These are phyloP conservation scores for Penicillium ucsense DNA, from an alignment of 495 filamentous ascomycete species.

Conservation along the genomic window DNA sequence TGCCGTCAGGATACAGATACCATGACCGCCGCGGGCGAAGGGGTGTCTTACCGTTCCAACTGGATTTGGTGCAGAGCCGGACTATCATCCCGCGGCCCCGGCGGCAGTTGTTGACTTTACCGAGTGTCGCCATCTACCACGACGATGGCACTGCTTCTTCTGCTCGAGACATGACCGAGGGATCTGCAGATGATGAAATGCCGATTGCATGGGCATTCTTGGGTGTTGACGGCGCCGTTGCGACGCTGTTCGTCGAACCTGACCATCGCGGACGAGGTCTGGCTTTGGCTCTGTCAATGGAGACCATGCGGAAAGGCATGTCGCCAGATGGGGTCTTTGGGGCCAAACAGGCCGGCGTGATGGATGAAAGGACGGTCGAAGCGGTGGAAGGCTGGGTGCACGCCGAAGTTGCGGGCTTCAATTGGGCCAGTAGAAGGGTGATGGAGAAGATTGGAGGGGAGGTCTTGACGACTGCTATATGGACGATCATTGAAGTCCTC, in stretches of 20 bases:
- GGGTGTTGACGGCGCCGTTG: slow-evolving; percentile 35
- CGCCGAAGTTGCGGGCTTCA: slow-evolving; percentile 36
- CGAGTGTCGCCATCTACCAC: slow-evolving; percentile 26
- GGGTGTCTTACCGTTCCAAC: slow-evolving; percentile 18
- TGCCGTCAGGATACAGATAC: slow-evolving; percentile 26
- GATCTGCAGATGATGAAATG: slow-evolving; percentile 11
- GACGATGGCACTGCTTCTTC: background rate
- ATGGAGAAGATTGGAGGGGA: slow-evolving; percentile 40
- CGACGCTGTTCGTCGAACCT: slow-evolving; percentile 40
- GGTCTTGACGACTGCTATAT: slow-evolving; percentile 27
- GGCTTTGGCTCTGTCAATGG: slow-evolving; percentile 26
- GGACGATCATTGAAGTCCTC: slow-evolving; percentile 31
- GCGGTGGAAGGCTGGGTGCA: slow-evolving; percentile 25
- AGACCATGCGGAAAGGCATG: slow-evolving; percentile 27
- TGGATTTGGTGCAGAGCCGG: slow-evolving; percentile 29
- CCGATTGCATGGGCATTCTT: slow-evolving; percentile 38
- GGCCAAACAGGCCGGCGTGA: slow-evolving; percentile 1
- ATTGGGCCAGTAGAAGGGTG: slow-evolving; percentile 38
- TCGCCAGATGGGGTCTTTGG: slow-evolving; percentile 12
- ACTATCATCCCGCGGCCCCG: slow-evolving; percentile 29
- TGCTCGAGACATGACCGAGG: background rate
- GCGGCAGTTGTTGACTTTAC: slow-evolving; percentile 20
- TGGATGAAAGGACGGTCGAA: slow-evolving; percentile 1
- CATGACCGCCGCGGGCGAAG: slow-evolving; percentile 11
- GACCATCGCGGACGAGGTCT: slow-evolving; percentile 38